Percentiles rank a stretch among this genome's conserved stretches.
Evolutionary conservation across 441 rosid genomes (phyloP).

Genomic region (Kokia cookei): DNA sequence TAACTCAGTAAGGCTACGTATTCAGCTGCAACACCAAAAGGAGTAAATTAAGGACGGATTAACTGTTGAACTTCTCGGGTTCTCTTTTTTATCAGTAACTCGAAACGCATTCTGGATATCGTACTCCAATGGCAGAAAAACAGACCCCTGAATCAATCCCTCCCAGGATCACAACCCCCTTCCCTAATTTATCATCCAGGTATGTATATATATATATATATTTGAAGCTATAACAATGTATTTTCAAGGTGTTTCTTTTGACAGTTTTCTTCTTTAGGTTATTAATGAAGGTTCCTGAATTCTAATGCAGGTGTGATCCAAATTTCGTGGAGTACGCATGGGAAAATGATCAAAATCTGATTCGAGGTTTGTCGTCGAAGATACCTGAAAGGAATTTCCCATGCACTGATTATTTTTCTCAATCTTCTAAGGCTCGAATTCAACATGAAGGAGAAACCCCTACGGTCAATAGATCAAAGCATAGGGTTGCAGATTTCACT

Average conservation of each 20-base stretch:
- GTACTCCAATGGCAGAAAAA: background rate
- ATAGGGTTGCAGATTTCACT: background rate
- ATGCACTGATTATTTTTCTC: background rate
- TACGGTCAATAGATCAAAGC: constrained; percentile 7
- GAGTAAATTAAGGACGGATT: background rate
- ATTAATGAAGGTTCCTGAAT: background rate
- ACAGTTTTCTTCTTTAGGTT: background rate
- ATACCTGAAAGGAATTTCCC: background rate
- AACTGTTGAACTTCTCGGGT: background rate
- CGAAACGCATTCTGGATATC: background rate
- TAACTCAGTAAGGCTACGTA: background rate
- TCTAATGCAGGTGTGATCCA: constrained; percentile 26
- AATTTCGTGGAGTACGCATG: constrained; percentile 33
- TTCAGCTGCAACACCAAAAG: background rate
- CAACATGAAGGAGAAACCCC: background rate
- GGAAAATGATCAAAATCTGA: constrained; percentile 27
- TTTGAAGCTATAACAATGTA: background rate
- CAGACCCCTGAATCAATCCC: background rate
- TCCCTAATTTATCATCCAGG: constrained; percentile 10
- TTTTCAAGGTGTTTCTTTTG: background rate
- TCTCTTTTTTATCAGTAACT: background rate
- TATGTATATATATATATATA: background rate
- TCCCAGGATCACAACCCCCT: background rate
- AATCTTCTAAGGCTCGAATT: background rate
- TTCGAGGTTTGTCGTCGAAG: constrained; percentile 17